A percentile compares a stretch with the other conserved stretches of the same genome.
Conservation (phyloP, 73 alveolate species). For the Paramecium pentaurelia region DNA sequence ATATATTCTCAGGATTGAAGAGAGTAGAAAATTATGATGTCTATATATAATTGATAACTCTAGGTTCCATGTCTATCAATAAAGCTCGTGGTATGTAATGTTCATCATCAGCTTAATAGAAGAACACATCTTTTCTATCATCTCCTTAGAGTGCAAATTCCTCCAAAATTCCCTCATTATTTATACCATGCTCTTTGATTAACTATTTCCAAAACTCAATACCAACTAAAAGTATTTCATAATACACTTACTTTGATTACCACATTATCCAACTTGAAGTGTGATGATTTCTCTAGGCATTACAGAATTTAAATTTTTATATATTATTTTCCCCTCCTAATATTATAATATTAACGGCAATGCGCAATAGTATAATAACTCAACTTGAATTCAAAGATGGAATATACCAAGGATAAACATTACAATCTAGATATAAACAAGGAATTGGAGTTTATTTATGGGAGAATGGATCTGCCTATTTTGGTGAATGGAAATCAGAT, state of each 20-base stretch:
- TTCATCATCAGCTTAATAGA: conserved; percentile 99
- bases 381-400: conserved; percentile 20
- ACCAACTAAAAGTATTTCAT: conserved; percentile 76
- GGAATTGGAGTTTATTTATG: conserved; percentile 35
- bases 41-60: conserved; percentile 87
- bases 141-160: conserved; percentile 93
- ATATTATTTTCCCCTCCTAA: neutral
- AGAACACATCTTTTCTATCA: conserved; percentile 98
- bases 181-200: conserved; percentile 98
- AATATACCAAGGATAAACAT: conserved; percentile 5
- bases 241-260: conserved; percentile 87
- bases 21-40: conserved; percentile 80
- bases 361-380: conserved; percentile 17
- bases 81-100: conserved; percentile 99
- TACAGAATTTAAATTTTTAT: neutral
- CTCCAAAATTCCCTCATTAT: conserved; percentile 93
- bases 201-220: conserved; percentile 99
- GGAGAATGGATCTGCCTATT: conserved; percentile 52
- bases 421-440: neutral
- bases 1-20: conserved; percentile 97
- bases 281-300: conserved; percentile 99
- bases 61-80: conserved; percentile 97
- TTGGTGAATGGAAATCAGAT: conserved; percentile 49
- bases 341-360: conserved; percentile 39
- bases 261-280: conserved; percentile 99